Percentiles rank a stretch among this genome's conserved stretches.
phyloP scores from a whole-genome alignment of 257 asterid genomes.

The Ilex aquifolium region DNA sequence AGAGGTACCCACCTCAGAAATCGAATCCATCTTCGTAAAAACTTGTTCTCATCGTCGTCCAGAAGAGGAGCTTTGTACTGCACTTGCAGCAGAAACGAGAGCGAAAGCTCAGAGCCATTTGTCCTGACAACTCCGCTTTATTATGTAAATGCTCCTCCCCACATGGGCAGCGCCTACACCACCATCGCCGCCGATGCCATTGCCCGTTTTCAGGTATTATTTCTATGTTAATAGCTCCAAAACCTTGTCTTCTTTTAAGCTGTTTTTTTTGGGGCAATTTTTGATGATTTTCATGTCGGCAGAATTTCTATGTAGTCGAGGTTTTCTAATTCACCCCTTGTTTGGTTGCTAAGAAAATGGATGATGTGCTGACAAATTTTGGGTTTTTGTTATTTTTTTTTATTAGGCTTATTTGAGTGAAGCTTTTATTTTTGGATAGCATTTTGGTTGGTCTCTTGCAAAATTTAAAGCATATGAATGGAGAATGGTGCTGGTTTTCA shows the following conservation, averaged over 20 bases:
- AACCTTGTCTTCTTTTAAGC: background rate
- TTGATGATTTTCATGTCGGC: too few species aligned
- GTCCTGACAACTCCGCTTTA: slow-evolving; percentile 94
- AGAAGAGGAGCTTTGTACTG: slow-evolving; percentile 35
- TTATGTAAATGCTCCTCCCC: slow-evolving; percentile 98
- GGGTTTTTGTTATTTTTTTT: too few species aligned
- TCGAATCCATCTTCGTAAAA: slow-evolving; percentile 18
- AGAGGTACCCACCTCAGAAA: slow-evolving; percentile 18
- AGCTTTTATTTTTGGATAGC: too few species aligned
- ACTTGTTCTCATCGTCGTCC: slow-evolving; percentile 9
- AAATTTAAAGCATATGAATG: too few species aligned
- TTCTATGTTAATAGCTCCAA: background rate
- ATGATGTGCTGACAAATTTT: too few species aligned
- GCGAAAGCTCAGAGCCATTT: slow-evolving; percentile 33
- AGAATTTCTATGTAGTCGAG: too few species aligned
- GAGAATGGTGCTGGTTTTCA: too few species aligned
- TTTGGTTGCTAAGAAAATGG: too few species aligned
- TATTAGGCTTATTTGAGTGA: too few species aligned
- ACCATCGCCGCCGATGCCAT: slow-evolving; percentile 93
- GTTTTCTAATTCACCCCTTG: too few species aligned
- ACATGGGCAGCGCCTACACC: slow-evolving; percentile 97
- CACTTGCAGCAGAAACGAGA: slow-evolving; percentile 30
- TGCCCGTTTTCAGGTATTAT: slow-evolving; percentile 85
- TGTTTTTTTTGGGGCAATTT: too few species aligned
- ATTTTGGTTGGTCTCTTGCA: too few species aligned